Base-by-base conservation (phyloP, 2,329 filamentous ascomycete species). In the Hymenoscyphus fructigenus region DNA sequence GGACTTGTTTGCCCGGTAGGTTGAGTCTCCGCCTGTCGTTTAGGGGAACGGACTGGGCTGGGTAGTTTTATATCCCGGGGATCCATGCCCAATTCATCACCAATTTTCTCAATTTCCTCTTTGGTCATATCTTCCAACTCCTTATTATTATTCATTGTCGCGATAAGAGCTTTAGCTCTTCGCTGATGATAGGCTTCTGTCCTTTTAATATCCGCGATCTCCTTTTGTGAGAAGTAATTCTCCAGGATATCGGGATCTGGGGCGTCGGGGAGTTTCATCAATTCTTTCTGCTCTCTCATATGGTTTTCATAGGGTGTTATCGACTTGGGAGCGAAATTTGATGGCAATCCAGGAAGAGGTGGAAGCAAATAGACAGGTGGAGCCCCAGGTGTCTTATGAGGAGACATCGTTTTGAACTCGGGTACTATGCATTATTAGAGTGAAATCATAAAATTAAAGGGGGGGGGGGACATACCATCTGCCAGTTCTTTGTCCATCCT, bases 401-500 rank as follows among this genome's bases (percentile, higher is more conserved):
- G 26, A 10, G 26, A 15, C 20, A 26, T 50, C 5, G 59, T 56
- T 60, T 67, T 63, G 44, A 71, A 72, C 47, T 70, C 67, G 4
- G 68, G 66, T 2, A 70, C 71, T 72, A 32, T 26, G 38, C 9
- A 38, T n/a, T 32, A 55, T 69, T 65, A 68, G 63, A 5, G 36
- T 34, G 12, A 10, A 5, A 15, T 5, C 36, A 23, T 28, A 26
- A 5, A n/a, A 4, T 20, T 26, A 28, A n/a, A n/a, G n/a, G 23
- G 1, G 14, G 14, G 14, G 44, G 1, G 28, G 3, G 26, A 67
- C 67, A 29, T 56, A 72, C 73, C 70, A 70, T 72, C 68, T 59
- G 65, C 67, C 34, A 75, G 60, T 41, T 74, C 72, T 20, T 67
- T 47, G 44, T 69, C 60, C 65, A 75, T 73, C 36, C 65, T 57